Evolutionary conservation across 306 rosid genomes (phyloP), one percentile per base, ranked within the genome.

Genomic region (Prunus salicina): DNA sequence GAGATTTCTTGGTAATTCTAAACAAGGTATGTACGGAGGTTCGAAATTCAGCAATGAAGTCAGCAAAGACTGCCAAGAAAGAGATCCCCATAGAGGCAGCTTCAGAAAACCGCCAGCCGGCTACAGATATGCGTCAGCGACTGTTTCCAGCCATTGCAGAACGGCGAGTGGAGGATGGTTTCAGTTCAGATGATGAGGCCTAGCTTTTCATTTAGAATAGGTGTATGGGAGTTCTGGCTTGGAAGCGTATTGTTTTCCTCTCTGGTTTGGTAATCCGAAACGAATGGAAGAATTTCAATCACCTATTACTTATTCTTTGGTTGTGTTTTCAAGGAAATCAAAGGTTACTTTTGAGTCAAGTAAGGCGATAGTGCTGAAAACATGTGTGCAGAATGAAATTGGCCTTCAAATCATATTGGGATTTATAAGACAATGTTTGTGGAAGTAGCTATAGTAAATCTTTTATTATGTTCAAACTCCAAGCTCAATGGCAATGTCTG

Each of bases 61-160:
- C 67, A 6, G 60, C 4, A 3, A 92, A 78, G 77, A 24, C 14
- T 85, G 16, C 87, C 20, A 92, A 72, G 64, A 95, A 77, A 86
- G 92, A 78, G 73, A 19, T 78, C 75, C 73, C 77, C 45, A 22
- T 79, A 0, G 8, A 52, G 24, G 57, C 81, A 73, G 52, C 88
- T n/a, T 71, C 82, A 2, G 84, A 79, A 34, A 81, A n/a, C 43
- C 78, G 8, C 8, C 76, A 52, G 3, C 52, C 66, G 27, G 24
- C 47, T 32, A 4, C 47, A 32, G 69, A 91, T 19, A 19, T 83
- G 1, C 91, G 84, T 27, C 82, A 78, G 57, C 79, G 78, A 47
- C 63, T 95, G 10, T 95, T 95, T 72, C 99, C 99, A 0, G 93
- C 96, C n/a, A 90, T 92, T 51, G 84, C 81, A 7, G 97, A 34